phyloP scores from a whole-genome alignment of 106 monocot species.

The Dendrobium nobile region DNA sequence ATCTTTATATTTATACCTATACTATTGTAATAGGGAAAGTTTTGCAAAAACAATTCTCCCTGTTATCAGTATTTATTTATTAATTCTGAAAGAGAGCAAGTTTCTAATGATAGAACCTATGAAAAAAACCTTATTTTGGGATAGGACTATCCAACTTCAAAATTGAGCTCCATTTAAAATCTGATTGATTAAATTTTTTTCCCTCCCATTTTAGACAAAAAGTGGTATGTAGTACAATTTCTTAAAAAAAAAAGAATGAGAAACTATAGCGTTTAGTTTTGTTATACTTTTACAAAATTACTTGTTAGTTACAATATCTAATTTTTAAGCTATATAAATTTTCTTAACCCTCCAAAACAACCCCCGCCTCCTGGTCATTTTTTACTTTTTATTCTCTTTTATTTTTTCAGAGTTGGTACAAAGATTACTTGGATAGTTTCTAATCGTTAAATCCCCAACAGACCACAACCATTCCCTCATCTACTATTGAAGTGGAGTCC shows the following conservation, averaged over 20 bases:
- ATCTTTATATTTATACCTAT: background rate
- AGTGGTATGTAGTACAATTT: background rate
- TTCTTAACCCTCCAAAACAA: background rate
- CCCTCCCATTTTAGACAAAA: background rate
- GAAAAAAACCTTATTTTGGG: background rate
- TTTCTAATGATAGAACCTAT: background rate
- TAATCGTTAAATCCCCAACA: background rate
- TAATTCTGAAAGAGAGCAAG: background rate
- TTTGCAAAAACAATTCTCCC: background rate
- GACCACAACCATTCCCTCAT: background rate
- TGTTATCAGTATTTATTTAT: background rate
- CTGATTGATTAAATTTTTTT: background rate
- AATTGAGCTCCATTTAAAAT: background rate
- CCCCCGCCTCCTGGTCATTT: too few relatives aligned
- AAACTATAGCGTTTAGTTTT: background rate
- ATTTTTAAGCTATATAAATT: background rate
- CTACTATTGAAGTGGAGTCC: background rate
- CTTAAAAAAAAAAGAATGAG: background rate
- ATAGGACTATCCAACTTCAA: background rate
- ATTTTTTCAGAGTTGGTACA: background rate
- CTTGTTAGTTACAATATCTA: background rate
- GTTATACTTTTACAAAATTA: background rate
- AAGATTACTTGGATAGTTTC: background rate
- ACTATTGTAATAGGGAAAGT: background rate
- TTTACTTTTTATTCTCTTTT: background rate